phyloP scores from a whole-genome alignment of 768 basidiomycete genomes.

The Serpula lacrymans region DNA sequence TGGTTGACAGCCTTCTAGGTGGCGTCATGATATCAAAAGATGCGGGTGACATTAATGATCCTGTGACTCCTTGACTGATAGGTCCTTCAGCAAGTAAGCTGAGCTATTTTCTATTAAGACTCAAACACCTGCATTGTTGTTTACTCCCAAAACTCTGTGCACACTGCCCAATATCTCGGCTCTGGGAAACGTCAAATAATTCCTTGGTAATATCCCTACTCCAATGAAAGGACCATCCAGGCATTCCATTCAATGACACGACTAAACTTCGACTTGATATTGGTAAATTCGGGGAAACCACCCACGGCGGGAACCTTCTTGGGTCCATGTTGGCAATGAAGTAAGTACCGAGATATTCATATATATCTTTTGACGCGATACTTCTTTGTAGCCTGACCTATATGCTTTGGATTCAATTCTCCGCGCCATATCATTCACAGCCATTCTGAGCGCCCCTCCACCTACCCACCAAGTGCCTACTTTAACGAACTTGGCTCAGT shows the following conservation, averaged over 20 bases:
- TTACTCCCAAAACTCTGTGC: conserved; percentile 49
- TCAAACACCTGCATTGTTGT: conserved; percentile 46
- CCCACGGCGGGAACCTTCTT: conserved; percentile 41
- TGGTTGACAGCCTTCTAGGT: conserved; percentile 22
- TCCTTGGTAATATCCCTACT: conserved; percentile 30
- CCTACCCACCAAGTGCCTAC: conserved; percentile 25
- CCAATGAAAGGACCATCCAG: no score
- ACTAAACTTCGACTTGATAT: conserved; percentile 28
- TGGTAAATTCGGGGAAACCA: conserved; percentile 37
- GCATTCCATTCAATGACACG: conserved; percentile 14
- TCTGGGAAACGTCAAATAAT: conserved; percentile 46
- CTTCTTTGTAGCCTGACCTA: conserved; percentile 38
- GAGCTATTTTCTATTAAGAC: conserved; percentile 34
- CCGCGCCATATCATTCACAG: conserved; percentile 5
- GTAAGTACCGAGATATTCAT: conserved; percentile 76
- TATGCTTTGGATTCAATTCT: conserved; percentile 28
- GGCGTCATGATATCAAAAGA: conserved; percentile 30
- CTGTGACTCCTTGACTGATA: conserved; percentile 5
- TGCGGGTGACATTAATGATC: conserved; percentile 12
- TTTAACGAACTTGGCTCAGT: conserved; percentile 27
- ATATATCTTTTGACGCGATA: conserved; percentile 30
- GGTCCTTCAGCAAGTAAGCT: no score
- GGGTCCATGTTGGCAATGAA: conserved; percentile 61
- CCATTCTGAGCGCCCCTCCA: conserved; percentile 25
- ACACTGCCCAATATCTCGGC: conserved; percentile 44